phyloP scores from a whole-genome alignment of 306 rosid species.

The Vigna trinervia region DNA sequence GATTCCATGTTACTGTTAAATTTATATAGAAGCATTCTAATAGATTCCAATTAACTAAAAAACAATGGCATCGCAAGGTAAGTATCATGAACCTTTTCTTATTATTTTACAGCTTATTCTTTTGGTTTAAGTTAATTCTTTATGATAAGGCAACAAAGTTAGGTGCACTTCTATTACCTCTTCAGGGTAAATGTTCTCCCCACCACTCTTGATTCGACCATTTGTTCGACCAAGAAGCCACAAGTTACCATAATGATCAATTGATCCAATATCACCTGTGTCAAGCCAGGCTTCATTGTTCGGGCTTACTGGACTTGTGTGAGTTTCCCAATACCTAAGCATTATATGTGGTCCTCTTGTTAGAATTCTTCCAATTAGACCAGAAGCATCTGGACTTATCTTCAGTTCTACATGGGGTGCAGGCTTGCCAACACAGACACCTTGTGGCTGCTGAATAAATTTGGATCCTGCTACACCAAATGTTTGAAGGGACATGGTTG shows the following conservation, averaged over 20 bases:
- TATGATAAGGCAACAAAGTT: slow-evolving; percentile 14
- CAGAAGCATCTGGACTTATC: slow-evolving; percentile 55
- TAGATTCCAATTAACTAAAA: not conserved
- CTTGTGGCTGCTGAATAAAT: slow-evolving; percentile 55
- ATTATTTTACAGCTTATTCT: not conserved
- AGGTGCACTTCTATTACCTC: slow-evolving; percentile 58
- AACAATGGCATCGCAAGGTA: not conserved
- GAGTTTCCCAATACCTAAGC: slow-evolving; percentile 80
- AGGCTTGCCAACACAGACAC: slow-evolving; percentile 93
- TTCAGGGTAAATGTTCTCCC: slow-evolving; percentile 93
- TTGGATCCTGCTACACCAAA: slow-evolving; percentile 41
- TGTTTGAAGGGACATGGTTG: slow-evolving; percentile 31
- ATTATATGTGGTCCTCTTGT: slow-evolving; percentile 95
- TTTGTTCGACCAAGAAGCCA: slow-evolving; percentile 87
- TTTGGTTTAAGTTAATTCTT: slow-evolving; percentile 14
- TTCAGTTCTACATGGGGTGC: slow-evolving; percentile 90
- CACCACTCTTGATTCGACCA: slow-evolving; percentile 89
- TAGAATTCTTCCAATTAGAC: slow-evolving; percentile 70
- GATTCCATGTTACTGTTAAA: not conserved
- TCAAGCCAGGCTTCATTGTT: slow-evolving; percentile 73
- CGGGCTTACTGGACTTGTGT: slow-evolving; percentile 44
- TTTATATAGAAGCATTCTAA: slow-evolving; percentile 2
- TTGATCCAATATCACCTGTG: slow-evolving; percentile 87
- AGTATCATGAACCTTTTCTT: not conserved
- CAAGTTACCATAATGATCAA: slow-evolving; percentile 68